A percentile compares a stretch with the other conserved stretches of the same genome.
These are phyloP conservation scores for Talaromyces islandicus DNA, from an alignment of 2,329 filamentous ascomycete species.

Conservation along the genomic window DNA sequence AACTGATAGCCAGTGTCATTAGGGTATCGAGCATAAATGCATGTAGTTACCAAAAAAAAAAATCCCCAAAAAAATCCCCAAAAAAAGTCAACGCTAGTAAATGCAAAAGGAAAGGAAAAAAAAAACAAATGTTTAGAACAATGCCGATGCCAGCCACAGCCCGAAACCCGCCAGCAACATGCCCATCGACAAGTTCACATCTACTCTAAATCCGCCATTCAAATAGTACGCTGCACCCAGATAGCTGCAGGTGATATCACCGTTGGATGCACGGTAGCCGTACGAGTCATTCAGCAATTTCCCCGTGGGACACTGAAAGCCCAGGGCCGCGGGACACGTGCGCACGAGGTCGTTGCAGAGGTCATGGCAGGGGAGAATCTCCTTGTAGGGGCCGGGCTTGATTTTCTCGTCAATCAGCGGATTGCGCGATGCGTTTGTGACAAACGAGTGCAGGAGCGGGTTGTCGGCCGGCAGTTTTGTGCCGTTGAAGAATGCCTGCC, in stretches of 20 bases:
- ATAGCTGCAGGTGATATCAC: constrained; percentile 54
- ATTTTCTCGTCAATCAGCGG: constrained; percentile 64
- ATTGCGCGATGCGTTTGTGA: constrained; percentile 59
- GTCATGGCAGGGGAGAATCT: constrained; percentile 81
- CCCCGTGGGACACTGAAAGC: constrained; percentile 66
- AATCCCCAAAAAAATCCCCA: background rate
- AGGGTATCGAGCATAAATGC: background rate
- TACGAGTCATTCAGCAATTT: constrained; percentile 47
- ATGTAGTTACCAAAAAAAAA: background rate
- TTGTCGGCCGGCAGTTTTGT: constrained; percentile 42
- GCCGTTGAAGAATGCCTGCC: constrained; percentile 65
- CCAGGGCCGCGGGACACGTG: constrained; percentile 71
- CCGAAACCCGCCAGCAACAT: constrained; percentile 4
- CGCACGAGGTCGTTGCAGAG: constrained; percentile 81
- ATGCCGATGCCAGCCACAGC: background rate
- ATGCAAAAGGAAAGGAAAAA: background rate
- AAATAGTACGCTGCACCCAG: constrained; percentile 54
- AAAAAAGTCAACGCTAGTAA: background rate
- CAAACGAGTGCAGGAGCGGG: constrained; percentile 28
- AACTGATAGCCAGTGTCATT: background rate
- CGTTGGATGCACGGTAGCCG: constrained; percentile 34
- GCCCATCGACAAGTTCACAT: background rate
- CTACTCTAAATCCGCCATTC: constrained; percentile 16
- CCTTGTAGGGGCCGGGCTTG: constrained; percentile 83
- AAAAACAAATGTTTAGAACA: background rate